These are phyloP conservation scores for Sarcocystis neurona DNA, from an alignment of 169 alveolate species.

Conservation along the genomic window DNA sequence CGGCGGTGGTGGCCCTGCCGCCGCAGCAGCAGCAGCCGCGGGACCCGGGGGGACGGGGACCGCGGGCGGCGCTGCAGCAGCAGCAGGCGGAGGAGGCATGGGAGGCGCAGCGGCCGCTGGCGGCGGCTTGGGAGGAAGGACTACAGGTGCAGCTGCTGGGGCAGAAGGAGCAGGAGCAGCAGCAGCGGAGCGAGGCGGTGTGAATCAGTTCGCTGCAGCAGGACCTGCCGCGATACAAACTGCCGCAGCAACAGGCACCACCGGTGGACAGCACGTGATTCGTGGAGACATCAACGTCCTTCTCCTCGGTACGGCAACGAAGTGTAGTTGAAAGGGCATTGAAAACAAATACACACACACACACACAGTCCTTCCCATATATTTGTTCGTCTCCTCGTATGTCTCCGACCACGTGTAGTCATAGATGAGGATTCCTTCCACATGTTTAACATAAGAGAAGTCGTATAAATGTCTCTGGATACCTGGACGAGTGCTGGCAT, in stretches of 20 bases:
- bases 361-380: not conserved
- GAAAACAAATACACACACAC: not conserved
- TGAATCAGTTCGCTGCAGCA: slow-evolving; percentile 3
- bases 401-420: too few relatives aligned
- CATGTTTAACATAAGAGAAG: too few relatives aligned
- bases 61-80: not conserved
- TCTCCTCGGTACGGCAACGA: slow-evolving; percentile 81
- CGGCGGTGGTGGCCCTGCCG: slow-evolving; percentile 80
- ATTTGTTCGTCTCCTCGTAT: not conserved
- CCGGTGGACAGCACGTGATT: slow-evolving; percentile 88
- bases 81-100: not conserved
- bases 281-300: slow-evolving; percentile 97
- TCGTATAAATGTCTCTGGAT: not conserved
- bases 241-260: not conserved
- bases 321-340: not conserved
- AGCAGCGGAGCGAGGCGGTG: not conserved
- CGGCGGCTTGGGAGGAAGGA: not conserved
- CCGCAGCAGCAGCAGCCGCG: slow-evolving; percentile 21
- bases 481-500: not conserved
- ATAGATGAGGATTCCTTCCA: too few relatives aligned
- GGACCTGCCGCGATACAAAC: not conserved
- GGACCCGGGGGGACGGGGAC: not conserved
- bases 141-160: not conserved
- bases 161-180: not conserved
- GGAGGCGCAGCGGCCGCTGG: not conserved